These are phyloP conservation scores for Colletotrichum sp. DNA, from an alignment of 2,329 filamentous ascomycete genomes.

Conservation along the genomic window DNA sequence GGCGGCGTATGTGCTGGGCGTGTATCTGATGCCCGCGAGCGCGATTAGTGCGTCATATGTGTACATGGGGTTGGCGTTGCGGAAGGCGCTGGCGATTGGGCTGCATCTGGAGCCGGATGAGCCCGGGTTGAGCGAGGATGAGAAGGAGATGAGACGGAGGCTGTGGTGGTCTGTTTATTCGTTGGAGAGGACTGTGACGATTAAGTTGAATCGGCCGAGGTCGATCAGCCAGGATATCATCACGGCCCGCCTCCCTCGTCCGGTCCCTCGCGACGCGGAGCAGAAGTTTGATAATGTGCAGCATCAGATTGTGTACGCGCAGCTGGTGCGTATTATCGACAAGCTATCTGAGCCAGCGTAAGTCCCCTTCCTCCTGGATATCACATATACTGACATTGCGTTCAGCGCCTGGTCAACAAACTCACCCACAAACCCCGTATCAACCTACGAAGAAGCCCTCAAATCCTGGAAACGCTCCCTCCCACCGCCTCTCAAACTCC, in stretches of 20 bases:
- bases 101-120: constrained; percentile 32
- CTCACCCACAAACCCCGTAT: not conserved
- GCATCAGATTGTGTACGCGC: constrained; percentile 34
- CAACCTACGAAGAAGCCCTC: constrained; percentile 25
- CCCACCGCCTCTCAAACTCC: constrained; percentile 29
- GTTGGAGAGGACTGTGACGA: constrained; percentile 27
- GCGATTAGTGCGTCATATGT: constrained; percentile 37
- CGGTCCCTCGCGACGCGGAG: constrained; percentile 21
- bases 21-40: constrained; percentile 38
- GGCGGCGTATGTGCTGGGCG: constrained; percentile 35
- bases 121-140: constrained; percentile 21
- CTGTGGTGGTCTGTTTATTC: constrained; percentile 37
- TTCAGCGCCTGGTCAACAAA: not conserved
- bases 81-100: constrained; percentile 32
- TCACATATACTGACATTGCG: not conserved
- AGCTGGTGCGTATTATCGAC: constrained; percentile 34
- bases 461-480: constrained; percentile 35
- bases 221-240: constrained; percentile 27
- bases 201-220: constrained; percentile 30
- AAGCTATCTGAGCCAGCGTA: constrained; percentile 29
- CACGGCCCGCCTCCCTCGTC: constrained; percentile 24
- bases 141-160: constrained; percentile 26
- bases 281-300: constrained; percentile 37
- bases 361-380: not conserved
- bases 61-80: constrained; percentile 32